Evolutionary conservation across 495 filamentous ascomycete genomes (phyloP).

Genomic region (Hyaloscypha finlandica): DNA sequence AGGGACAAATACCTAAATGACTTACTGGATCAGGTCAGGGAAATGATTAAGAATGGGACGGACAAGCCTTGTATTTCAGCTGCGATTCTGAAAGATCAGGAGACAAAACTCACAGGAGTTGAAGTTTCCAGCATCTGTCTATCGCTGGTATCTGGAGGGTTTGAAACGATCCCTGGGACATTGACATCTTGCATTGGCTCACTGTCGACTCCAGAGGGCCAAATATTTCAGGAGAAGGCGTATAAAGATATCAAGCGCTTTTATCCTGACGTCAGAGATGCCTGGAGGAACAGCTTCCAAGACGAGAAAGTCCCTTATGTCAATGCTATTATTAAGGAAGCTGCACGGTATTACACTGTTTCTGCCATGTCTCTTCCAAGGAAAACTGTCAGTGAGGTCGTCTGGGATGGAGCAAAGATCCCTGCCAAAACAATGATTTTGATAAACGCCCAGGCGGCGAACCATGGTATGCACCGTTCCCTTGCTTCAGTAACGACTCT

Average conservation of each 20-base stretch:
- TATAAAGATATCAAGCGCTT: conserved; percentile 55
- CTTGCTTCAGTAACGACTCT: conserved; percentile 3
- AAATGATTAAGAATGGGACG: conserved; percentile 58
- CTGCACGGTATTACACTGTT: conserved; percentile 56
- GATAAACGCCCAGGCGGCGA: conserved; percentile 59
- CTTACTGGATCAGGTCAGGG: conserved; percentile 54
- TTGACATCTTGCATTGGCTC: conserved; percentile 62
- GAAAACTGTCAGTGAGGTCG: conserved; percentile 52
- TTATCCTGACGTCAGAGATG: conserved; percentile 48
- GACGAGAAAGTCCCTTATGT: conserved; percentile 52
- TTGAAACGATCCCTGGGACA: conserved; percentile 64
- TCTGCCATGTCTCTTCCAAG: conserved; percentile 54
- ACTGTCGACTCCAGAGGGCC: conserved; percentile 54
- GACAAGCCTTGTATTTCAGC: conserved; percentile 67
- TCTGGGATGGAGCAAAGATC: conserved; percentile 58
- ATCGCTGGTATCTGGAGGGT: conserved; percentile 62
- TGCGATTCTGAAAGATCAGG: conserved; percentile 63
- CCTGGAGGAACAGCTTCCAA: conserved; percentile 47
- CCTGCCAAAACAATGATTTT: conserved; percentile 56
- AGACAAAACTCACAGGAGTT: conserved; percentile 56
- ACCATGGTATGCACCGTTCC: conserved; percentile 47
- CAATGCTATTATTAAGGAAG: conserved; percentile 55
- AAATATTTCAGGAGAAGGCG: conserved; percentile 62
- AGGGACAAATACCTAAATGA: conserved; percentile 59
- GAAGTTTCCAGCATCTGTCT: conserved; percentile 63